phyloP scores from a whole-genome alignment of 225 moss, liverwort and hornwort genomes.

The Marchantia polymorpha region DNA sequence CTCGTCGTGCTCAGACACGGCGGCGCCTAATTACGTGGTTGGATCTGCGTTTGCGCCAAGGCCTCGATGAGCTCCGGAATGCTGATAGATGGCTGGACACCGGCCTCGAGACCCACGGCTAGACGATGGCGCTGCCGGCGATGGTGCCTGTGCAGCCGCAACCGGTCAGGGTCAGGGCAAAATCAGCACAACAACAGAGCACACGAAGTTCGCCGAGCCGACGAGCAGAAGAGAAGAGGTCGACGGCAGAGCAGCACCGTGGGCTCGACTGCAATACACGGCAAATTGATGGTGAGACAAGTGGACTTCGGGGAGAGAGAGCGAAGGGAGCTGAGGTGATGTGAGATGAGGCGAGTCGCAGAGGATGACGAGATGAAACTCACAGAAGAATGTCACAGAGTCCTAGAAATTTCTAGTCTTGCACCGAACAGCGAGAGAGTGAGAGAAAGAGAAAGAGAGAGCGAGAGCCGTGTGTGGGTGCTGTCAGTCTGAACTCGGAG shows the following conservation, averaged over 20 bases:
- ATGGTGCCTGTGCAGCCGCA: neutral
- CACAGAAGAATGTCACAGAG: neutral
- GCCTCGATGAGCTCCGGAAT: neutral
- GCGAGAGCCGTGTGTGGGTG: neutral
- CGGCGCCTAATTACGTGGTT: neutral
- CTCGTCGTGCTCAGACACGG: neutral
- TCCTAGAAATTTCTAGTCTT: neutral
- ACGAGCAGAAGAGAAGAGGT: neutral
- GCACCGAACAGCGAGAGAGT: neutral
- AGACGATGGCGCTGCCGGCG: neutral
- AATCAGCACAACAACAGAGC: neutral
- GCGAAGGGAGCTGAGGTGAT: neutral
- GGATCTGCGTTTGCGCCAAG: neutral
- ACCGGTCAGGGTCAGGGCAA: neutral
- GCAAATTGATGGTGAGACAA: neutral
- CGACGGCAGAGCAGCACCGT: neutral
- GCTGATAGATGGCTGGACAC: neutral
- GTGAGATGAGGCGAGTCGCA: neutral
- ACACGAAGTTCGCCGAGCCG: neutral
- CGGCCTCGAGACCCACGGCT: neutral
- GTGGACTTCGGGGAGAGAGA: neutral
- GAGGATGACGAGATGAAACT: neutral
- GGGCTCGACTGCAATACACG: neutral
- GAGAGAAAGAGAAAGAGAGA: neutral
- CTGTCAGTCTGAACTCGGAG: neutral